These are phyloP conservation scores for Phylloporus arenicola DNA, from an alignment of 768 basidiomycete genomes.

Conservation along the genomic window DNA sequence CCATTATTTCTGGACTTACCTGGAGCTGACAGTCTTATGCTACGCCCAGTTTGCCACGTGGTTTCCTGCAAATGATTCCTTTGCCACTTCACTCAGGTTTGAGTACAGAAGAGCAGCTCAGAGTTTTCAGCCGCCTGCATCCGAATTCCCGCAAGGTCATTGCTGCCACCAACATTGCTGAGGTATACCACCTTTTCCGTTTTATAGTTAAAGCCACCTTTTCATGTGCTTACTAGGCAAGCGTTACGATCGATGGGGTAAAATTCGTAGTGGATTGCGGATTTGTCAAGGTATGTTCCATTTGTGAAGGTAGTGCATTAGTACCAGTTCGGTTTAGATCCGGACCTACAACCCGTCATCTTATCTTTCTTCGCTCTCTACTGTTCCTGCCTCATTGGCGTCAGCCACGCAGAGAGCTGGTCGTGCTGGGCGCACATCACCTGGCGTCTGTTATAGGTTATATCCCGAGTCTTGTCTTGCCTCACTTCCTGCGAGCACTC, in stretches of 20 bases:
- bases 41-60: slow-evolving; percentile 43
- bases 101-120: slow-evolving; percentile 80
- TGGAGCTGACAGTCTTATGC: not conserved
- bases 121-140: slow-evolving; percentile 76
- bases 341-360: slow-evolving; percentile 86
- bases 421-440: slow-evolving; percentile 88
- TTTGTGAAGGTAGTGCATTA: not conserved
- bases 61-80: slow-evolving; percentile 52
- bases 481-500: slow-evolving; percentile 60
- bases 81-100: slow-evolving; percentile 88
- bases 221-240: slow-evolving; percentile 51
- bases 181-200: slow-evolving; percentile 41
- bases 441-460: slow-evolving; percentile 89
- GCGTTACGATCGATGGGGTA: slow-evolving; percentile 94
- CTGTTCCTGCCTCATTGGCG: slow-evolving; percentile 78
- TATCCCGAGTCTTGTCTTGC: slow-evolving; percentile 65
- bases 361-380: slow-evolving; percentile 75
- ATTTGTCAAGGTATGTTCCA: slow-evolving; percentile 75
- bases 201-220: not conserved
- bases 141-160: slow-evolving; percentile 82
- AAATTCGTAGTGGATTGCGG: slow-evolving; percentile 92
- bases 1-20: not conserved
- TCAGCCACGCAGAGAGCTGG: slow-evolving; percentile 93
- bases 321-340: slow-evolving; percentile 46
- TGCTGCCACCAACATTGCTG: slow-evolving; percentile 93